Evolutionary conservation across 1,284 basidiomycete species (phyloP).

Genomic region (Ceratobasidium sp.): DNA sequence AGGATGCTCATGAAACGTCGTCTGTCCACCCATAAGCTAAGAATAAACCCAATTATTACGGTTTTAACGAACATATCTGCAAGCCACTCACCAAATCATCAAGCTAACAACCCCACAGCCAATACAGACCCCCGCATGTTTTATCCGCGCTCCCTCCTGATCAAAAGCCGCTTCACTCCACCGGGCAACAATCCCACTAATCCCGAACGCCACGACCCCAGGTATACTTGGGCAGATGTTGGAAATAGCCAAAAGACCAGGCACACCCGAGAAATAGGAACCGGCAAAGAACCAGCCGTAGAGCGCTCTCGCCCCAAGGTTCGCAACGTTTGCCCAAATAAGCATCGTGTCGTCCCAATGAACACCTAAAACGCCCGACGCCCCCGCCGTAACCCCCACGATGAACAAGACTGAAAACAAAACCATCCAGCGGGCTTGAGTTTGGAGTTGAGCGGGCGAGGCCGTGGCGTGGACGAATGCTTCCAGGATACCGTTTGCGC

Average conservation of each 20-base stretch:
- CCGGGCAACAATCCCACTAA: slow-evolving; percentile 12
- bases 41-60: too few species aligned
- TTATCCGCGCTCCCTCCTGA: slow-evolving; percentile 2
- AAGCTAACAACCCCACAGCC: slow-evolving; percentile 33
- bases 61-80: too few species aligned
- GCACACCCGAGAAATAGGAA: slow-evolving; percentile 43
- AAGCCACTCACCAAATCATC: slow-evolving; percentile 16
- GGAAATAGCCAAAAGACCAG: not conserved
- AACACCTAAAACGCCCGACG: slow-evolving; percentile 60
- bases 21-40: too few species aligned
- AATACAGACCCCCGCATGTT: slow-evolving; percentile 15
- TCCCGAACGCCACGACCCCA: slow-evolving; percentile 10
- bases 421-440: slow-evolving; percentile 78
- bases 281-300: slow-evolving; percentile 57
- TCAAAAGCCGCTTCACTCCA: slow-evolving; percentile 27
- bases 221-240: slow-evolving; percentile 19
- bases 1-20: too few species aligned
- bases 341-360: slow-evolving; percentile 74
- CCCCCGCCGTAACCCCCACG: slow-evolving; percentile 60
- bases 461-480: slow-evolving; percentile 88
- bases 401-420: slow-evolving; percentile 69
- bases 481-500: slow-evolving; percentile 88
- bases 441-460: slow-evolving; percentile 67
- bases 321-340: slow-evolving; percentile 78
- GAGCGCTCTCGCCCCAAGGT: slow-evolving; percentile 67